These are phyloP conservation scores for Oemleria cerasiformis DNA, from an alignment of 306 rosid genomes.

Conservation along the genomic window DNA sequence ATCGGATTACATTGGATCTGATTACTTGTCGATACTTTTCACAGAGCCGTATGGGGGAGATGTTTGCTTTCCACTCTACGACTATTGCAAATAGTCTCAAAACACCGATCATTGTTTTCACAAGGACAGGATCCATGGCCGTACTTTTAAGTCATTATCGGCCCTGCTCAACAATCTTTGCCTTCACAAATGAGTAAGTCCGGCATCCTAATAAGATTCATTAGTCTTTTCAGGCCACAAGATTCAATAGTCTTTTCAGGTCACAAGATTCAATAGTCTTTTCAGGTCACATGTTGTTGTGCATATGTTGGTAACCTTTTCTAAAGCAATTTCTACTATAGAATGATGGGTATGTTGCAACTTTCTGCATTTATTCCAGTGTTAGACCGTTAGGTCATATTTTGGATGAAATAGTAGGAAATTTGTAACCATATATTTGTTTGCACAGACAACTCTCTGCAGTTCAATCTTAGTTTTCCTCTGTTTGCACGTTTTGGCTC, in stretches of 20 bases:
- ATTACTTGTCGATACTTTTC: slow-evolving; percentile 21
- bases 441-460: background rate
- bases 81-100: slow-evolving; percentile 79
- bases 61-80: slow-evolving; percentile 92
- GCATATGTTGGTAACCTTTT: background rate
- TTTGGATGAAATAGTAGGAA: background rate
- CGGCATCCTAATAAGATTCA: slow-evolving; percentile 2
- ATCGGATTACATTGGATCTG: slow-evolving; percentile 22
- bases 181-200: slow-evolving; percentile 96
- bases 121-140: slow-evolving; percentile 97
- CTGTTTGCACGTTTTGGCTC: background rate
- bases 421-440: background rate
- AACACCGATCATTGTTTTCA: slow-evolving; percentile 81
- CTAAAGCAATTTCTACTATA: background rate
- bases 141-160: slow-evolving; percentile 81
- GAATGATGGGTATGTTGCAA: background rate
- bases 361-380: background rate
- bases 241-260: background rate
- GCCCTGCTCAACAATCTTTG: slow-evolving; percentile 85
- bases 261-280: background rate
- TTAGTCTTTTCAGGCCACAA: background rate
- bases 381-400: background rate
- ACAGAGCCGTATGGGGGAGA: slow-evolving; percentile 88
- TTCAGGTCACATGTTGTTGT: background rate
- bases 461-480: background rate